A percentile compares a stretch with the other conserved stretches of the same genome.
Conservation (phyloP, 208 protist species). For the Wallacemonas sp. region DNA sequence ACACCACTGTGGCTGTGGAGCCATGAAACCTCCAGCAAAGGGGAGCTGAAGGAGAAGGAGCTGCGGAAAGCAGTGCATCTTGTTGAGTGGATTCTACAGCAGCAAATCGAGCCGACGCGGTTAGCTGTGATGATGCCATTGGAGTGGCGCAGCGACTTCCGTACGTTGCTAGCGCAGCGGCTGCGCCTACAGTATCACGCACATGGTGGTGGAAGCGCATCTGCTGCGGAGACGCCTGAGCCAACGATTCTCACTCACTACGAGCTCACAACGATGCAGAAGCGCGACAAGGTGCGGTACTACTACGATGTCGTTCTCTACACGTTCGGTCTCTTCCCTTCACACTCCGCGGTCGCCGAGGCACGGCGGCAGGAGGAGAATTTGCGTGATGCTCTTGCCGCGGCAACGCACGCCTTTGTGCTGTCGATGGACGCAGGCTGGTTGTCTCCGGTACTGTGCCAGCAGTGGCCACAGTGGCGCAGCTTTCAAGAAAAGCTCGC, state of each 20-base stretch:
- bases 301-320: slow-evolving; percentile 76
- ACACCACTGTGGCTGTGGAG: slow-evolving; percentile 86
- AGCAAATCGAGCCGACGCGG: slow-evolving; percentile 36
- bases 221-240: slow-evolving; percentile 14
- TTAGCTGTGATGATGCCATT: slow-evolving; percentile 71
- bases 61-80: slow-evolving; percentile 56
- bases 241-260: slow-evolving; percentile 71
- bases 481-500: slow-evolving; percentile 66
- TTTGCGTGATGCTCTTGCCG: slow-evolving; percentile 53
- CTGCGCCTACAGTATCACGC: slow-evolving; percentile 6
- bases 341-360: slow-evolving; percentile 15
- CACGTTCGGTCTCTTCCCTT: slow-evolving; percentile 45
- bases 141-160: slow-evolving; percentile 46
- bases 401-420: slow-evolving; percentile 58
- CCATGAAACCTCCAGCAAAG: slow-evolving; percentile 32
- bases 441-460: slow-evolving; percentile 46
- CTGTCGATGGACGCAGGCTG: slow-evolving; percentile 76
- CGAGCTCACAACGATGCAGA: slow-evolving; percentile 73
- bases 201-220: slow-evolving; percentile 12
- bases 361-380: slow-evolving; percentile 42
- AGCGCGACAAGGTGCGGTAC: slow-evolving; percentile 49
- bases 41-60: slow-evolving; percentile 32
- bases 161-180: slow-evolving; percentile 27
- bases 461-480: slow-evolving; percentile 70
- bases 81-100: slow-evolving; percentile 63